Conservation (phyloP, 192 early-diverging fungal species). For the Podila epicladia region DNA sequence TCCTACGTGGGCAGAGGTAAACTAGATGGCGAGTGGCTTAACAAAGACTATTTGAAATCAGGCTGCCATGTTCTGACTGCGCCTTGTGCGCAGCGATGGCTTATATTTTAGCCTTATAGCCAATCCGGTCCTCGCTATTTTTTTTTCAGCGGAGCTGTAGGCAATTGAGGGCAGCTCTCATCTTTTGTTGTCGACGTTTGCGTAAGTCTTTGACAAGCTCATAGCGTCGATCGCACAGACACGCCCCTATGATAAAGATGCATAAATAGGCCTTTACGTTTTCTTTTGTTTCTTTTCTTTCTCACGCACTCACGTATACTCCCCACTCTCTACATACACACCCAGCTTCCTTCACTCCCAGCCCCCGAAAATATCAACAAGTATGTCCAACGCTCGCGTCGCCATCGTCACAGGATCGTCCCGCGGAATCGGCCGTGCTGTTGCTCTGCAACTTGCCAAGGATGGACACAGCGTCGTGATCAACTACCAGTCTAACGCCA, state of each 20-base stretch:
- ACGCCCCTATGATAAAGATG: neutral
- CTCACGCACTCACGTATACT: neutral
- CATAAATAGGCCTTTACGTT: neutral
- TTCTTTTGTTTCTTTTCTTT: neutral
- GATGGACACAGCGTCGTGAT: conserved; percentile 64
- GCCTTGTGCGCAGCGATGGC: no score
- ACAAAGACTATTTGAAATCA: no score
- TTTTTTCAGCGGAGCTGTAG: no score
- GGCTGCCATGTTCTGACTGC: no score
- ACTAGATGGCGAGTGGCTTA: no score
- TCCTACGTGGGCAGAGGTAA: no score
- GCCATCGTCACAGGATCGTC: conserved; percentile 93
- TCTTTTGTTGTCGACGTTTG: no score
- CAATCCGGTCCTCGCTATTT: no score
- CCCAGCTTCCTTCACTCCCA: neutral
- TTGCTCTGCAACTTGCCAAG: conserved; percentile 86
- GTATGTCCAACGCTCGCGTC: conserved; percentile 68
- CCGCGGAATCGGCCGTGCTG: conserved; percentile 91
- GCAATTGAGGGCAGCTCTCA: no score
- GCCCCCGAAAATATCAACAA: neutral
- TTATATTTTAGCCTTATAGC: no score
- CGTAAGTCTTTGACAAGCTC: no score
- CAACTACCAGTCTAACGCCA: conserved; percentile 84
- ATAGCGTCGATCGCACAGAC: no score
- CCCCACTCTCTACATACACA: neutral